Percentiles rank a stretch among this genome's conserved stretches.
Evolutionary conservation across 2,329 filamentous ascomycete genomes (phyloP).

Genomic region (Aspergillus pseudotamarii): DNA sequence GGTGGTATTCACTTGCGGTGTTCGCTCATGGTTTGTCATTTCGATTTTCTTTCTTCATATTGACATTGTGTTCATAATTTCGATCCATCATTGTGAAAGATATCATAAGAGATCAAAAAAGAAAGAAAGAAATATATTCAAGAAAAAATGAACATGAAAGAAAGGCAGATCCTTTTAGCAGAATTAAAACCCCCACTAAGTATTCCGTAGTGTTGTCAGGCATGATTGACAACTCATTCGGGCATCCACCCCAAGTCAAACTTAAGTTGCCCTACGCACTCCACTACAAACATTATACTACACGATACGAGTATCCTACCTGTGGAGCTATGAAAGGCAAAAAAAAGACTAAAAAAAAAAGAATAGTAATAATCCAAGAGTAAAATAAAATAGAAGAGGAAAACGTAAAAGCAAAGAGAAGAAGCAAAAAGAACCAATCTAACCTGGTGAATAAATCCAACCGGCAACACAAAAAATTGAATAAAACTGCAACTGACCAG

Average conservation of each 20-base stretch:
- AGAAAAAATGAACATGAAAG: slow-evolving; percentile 1
- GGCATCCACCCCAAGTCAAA: neutral
- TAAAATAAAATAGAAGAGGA: too few species aligned
- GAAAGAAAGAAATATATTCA: neutral
- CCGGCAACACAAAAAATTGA: too few species aligned
- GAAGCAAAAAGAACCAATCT: too few species aligned
- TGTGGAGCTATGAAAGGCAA: too few species aligned
- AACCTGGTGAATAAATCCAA: too few species aligned
- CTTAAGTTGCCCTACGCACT: neutral
- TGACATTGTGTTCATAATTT: slow-evolving; percentile 7
- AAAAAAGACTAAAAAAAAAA: too few species aligned
- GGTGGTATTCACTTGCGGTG: slow-evolving; percentile 1
- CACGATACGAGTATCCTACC: too few species aligned
- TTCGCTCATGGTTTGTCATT: slow-evolving; percentile 3
- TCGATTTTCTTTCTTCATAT: slow-evolving; percentile 3
- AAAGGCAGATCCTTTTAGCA: neutral
- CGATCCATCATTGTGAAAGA: slow-evolving; percentile 8
- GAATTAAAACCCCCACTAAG: neutral
- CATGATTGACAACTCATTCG: neutral
- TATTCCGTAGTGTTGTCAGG: neutral
- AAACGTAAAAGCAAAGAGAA: too few species aligned
- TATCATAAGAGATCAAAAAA: neutral
- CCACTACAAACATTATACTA: neutral
- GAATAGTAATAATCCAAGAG: too few species aligned
- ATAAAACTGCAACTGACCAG: too few species aligned